These are phyloP conservation scores for Exobasidium rhododendri DNA, from an alignment of 1,284 basidiomycete genomes.

Conservation along the genomic window DNA sequence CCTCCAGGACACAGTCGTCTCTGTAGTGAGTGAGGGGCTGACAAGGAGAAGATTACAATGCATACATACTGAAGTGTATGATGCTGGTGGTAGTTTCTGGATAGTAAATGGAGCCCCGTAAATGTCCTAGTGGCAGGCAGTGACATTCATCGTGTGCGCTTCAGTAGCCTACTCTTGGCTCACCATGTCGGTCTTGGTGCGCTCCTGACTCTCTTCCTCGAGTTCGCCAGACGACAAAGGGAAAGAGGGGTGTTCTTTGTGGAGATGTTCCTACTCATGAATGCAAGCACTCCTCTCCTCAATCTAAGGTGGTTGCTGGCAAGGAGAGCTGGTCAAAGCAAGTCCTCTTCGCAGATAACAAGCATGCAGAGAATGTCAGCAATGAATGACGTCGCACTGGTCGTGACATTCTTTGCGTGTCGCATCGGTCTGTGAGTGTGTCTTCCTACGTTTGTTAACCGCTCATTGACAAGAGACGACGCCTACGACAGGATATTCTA, in stretches of 20 bases:
- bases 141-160: not conserved
- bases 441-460: no score
- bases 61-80: no score
- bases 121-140: not conserved
- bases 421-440: constrained; percentile 2
- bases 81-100: no score
- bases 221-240: constrained; percentile 1
- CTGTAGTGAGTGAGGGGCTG: not conserved
- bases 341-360: not conserved
- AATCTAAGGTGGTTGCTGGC: constrained; percentile 2
- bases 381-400: not conserved
- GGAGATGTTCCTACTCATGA: constrained; percentile 10
- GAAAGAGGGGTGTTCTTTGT: constrained; percentile 7
- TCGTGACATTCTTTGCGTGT: constrained; percentile 1
- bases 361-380: not conserved
- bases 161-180: not conserved
- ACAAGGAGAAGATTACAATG: no score
- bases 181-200: not conserved
- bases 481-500: constrained; percentile 4
- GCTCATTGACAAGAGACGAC: no score
- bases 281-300: constrained; percentile 4
- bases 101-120: not conserved
- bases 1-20: constrained; percentile 1
- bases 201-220: constrained; percentile 1
- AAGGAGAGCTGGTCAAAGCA: not conserved